Evolutionary conservation across 2,329 filamentous ascomycete genomes (phyloP), one percentile per base, ranked within the genome.

Genomic region (Talaromyces sp.): DNA sequence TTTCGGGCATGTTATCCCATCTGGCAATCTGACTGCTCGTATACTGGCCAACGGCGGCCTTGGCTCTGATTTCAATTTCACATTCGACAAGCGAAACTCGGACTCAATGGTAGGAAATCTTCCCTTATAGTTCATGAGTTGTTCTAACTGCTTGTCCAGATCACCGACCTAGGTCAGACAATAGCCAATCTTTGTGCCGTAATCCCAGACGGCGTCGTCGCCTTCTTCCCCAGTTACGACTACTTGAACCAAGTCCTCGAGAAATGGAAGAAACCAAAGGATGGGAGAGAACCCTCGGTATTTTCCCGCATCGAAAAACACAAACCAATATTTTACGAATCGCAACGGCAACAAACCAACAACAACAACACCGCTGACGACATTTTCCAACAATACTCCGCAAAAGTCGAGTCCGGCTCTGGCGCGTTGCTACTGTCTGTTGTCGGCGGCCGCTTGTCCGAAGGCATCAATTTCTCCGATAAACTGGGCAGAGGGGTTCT

Each of bases 401-500:
- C 82, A 26, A 86, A 88, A 3, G 87, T 98, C 41, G 80, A 73
- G 67, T 76, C 71, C 46, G 81, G 74, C 1, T 81, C 83, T 54
- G 93, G 93, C 0, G 93, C 90, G 0, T 78, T 98, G 0, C 83
- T 99, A 0, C 84, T 99, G 27, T 93, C 91, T 58, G 93, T 99
- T 3, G 89, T 99, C 2, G 93, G 93, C 58, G 95, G 95, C 14
- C 96, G 93, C 66, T 88, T 99, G 77, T 96, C 91, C 61, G 95
- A 99, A 76, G 95, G 95, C 65, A 99, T 99, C 78, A 99, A 99
- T 76, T 99, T 99, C 78, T 93, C 91, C 0, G 93, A 99, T 76
- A 82, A 84, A 3, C 85, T 99, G 0, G 95, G 95, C 1, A 87
- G 95, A 27, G 93, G 90, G 58, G 92, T 99, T 9, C 80, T 96